Evolutionary conservation across 1,284 basidiomycete genomes (phyloP).

Genomic region (Fomitopsis betulina): DNA sequence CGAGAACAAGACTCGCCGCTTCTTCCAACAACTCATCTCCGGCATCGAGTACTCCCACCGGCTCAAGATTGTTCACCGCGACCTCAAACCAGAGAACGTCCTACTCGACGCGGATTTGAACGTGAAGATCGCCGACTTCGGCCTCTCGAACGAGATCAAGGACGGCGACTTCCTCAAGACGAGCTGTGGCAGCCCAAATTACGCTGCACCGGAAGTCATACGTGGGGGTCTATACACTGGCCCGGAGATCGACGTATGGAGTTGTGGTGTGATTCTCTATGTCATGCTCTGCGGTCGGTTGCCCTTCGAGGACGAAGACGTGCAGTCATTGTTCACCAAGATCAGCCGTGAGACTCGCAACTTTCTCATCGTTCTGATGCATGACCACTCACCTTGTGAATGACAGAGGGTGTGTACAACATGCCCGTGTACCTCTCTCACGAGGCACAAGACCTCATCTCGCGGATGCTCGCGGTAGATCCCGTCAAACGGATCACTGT

Average conservation of each 20-base stretch:
- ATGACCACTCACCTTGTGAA: constrained; percentile 6
- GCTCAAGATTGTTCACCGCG: constrained; percentile 93
- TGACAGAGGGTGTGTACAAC: constrained; percentile 77
- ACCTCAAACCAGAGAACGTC: constrained; percentile 93
- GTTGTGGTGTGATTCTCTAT: constrained; percentile 91
- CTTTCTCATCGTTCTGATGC: not conserved
- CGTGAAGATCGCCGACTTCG: constrained; percentile 96
- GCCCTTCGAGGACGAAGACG: constrained; percentile 95
- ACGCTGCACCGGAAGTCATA: constrained; percentile 95
- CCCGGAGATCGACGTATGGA: constrained; percentile 98
- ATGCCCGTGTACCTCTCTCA: constrained; percentile 75
- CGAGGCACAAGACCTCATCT: constrained; percentile 77
- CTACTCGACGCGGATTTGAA: constrained; percentile 75
- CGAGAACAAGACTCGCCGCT: constrained; percentile 79
- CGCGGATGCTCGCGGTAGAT: constrained; percentile 86
- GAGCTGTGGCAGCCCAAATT: constrained; percentile 94
- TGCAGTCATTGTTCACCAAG: constrained; percentile 87
- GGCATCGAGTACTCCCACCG: constrained; percentile 94
- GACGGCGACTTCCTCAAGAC: constrained; percentile 95
- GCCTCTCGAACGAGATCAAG: constrained; percentile 89
- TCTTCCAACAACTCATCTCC: constrained; percentile 96
- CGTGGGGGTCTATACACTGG: constrained; percentile 90
- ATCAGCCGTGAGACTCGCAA: constrained; percentile 67
- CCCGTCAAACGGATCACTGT: constrained; percentile 91
- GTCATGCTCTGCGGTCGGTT: constrained; percentile 91